Evolutionary conservation across 306 rosid species (phyloP).

Genomic region (Prunus armeniaca): DNA sequence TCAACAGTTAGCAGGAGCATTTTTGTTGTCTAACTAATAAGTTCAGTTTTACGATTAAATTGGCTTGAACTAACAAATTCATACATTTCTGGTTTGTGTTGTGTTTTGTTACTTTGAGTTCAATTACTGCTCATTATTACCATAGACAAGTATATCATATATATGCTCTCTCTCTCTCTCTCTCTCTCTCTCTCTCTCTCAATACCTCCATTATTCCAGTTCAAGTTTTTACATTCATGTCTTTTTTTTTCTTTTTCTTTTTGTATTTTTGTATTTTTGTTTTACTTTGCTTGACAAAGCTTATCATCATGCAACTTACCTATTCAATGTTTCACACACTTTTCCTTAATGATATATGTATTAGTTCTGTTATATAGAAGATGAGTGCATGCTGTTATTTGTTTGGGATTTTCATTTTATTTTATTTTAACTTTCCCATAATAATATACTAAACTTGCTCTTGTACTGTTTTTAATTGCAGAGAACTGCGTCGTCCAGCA

Average conservation of each 20-base stretch:
- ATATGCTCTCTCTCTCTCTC: background rate
- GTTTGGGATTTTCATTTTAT: background rate
- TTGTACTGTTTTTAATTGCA: slow-evolving; percentile 44
- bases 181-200: background rate
- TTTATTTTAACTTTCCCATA: background rate
- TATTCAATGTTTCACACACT: background rate
- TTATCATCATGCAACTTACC: background rate
- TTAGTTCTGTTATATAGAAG: background rate
- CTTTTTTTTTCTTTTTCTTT: background rate
- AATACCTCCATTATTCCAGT: background rate
- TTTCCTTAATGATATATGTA: background rate
- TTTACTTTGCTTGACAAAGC: background rate
- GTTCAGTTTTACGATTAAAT: background rate
- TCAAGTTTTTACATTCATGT: background rate
- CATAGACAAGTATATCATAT: background rate
- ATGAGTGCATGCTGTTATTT: background rate
- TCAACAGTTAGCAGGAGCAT: background rate
- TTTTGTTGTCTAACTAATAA: background rate
- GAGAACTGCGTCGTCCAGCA: slow-evolving; percentile 83
- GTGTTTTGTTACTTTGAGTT: background rate
- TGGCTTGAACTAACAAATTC: background rate
- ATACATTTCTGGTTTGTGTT: background rate
- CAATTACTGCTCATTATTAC: background rate
- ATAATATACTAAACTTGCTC: background rate
- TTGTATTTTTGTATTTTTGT: background rate